phyloP scores from a whole-genome alignment of 1,284 basidiomycete genomes.

The Pyrrhoderma lamaoense region DNA sequence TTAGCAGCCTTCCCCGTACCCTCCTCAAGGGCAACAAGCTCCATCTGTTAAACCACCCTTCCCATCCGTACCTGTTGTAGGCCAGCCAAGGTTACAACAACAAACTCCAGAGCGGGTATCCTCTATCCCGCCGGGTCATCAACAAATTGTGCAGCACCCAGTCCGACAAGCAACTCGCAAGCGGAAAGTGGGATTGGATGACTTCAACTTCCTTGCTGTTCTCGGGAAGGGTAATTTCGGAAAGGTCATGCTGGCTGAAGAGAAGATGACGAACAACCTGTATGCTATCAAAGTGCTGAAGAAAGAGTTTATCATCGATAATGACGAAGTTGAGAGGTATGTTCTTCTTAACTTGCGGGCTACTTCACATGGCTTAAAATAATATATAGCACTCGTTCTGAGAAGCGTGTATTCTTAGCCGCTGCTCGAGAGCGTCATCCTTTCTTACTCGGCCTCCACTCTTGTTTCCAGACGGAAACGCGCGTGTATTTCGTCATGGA shows the following conservation, averaged over 20 bases:
- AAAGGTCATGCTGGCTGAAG: constrained; percentile 99
- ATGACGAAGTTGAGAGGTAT: constrained; percentile 98
- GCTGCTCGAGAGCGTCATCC: constrained; percentile 96
- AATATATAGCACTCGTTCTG: constrained; percentile 84
- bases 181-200: constrained; percentile 92
- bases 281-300: constrained; percentile 99
- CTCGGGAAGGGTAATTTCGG: constrained; percentile 99
- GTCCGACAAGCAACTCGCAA: constrained; percentile 40
- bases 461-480: constrained; percentile 99
- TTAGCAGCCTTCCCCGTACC: background rate
- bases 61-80: constrained; percentile 15
- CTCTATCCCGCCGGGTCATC: constrained; percentile 26
- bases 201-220: constrained; percentile 99
- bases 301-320: constrained; percentile 99
- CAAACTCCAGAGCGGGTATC: constrained; percentile 17
- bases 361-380: constrained; percentile 10
- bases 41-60: constrained; percentile 8
- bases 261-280: constrained; percentile 83
- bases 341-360: constrained; percentile 21
- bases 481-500: constrained; percentile 86
- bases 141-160: constrained; percentile 21
- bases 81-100: constrained; percentile 19
- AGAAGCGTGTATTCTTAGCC: constrained; percentile 96
- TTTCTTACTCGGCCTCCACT: constrained; percentile 94
- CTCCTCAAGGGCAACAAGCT: constrained; percentile 5